A percentile compares a stretch with the other conserved stretches of the same genome.
phyloP scores from a whole-genome alignment of 495 filamentous ascomycete species.

The Pseudevernia furfuracea region DNA sequence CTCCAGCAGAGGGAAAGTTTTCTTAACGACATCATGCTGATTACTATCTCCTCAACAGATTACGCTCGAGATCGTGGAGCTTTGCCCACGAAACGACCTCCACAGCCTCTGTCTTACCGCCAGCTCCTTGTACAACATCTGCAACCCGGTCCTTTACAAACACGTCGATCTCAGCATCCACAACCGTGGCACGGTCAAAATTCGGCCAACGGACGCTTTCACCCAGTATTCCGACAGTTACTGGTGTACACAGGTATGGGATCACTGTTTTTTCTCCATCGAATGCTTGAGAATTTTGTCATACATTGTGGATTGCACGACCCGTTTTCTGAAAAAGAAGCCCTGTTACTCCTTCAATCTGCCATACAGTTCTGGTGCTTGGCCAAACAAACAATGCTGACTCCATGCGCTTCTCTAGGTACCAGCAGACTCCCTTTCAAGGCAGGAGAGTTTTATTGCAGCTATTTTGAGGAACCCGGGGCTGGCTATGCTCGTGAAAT shows the following conservation, averaged over 20 bases:
- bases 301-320: not conserved
- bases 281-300: not conserved
- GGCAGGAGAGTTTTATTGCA: not conserved
- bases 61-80: not conserved
- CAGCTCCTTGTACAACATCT: not conserved
- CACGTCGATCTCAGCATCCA: slow-evolving; percentile 5
- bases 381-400: not conserved
- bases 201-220: not conserved
- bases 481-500: not conserved
- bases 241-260: not conserved
- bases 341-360: not conserved
- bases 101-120: not conserved
- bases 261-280: not conserved
- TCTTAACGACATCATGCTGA: not conserved
- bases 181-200: not conserved
- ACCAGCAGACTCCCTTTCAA: not conserved
- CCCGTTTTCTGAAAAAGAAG: not conserved
- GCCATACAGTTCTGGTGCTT: not conserved
- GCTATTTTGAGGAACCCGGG: not conserved
- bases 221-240: not conserved
- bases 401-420: not conserved
- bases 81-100: not conserved
- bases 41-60: not conserved
- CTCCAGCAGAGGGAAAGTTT: too few species aligned
- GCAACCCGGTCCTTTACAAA: not conserved